Base-by-base conservation (phyloP, 1,284 basidiomycete genomes). In the Golubevia pallescens region DNA sequence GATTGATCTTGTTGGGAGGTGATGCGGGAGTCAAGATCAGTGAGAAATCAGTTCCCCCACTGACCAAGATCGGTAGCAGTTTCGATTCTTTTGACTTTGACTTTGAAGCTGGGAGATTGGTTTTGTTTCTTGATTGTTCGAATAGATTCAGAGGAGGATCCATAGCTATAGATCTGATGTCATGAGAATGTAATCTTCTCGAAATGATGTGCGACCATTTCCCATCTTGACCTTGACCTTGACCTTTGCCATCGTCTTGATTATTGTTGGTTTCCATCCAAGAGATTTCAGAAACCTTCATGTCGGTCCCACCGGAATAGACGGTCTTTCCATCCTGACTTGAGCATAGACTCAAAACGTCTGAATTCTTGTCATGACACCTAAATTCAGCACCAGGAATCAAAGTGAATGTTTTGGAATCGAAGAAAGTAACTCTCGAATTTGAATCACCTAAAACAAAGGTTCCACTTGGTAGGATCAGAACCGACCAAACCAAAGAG, bases 211-310 rank as follows among this genome's bases (percentile, higher is more conserved):
- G 72, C 16, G 74, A 70, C 82, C 82, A 85, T 21, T 69, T 70
- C 5, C 28, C 60, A 42, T 63, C 38, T n/a, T 10, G 8, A 28
- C 28, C 28, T 48, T 48, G 8, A 10, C 42, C 42, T 16, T 48
- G 8, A 48, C 10, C 42, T 48, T 48, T 48, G 8, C 42, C 42
- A 48, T 48, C 42, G 13, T 48, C 16, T 48, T 48, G 14, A 8
- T 21, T 20, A 3, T 51, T 58, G 20, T 56, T 60, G 28, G 6
- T 28, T n/a, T 67, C 69, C n/a, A 84, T 59, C 32, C 69, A 66
- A 55, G 77, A 69, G 63, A 78, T 84, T 62, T 85, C 82, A n/a
- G 69, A 73, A 14, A 84, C 80, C 48, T 79, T 84, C 64, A 82
- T 79, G 60, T 85, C 82, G 13, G 84, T 78, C 23, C 76, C 73